Conservation (phyloP, 2,329 filamentous ascomycete genomes). For the Aspergillus tubingensis region DNA sequence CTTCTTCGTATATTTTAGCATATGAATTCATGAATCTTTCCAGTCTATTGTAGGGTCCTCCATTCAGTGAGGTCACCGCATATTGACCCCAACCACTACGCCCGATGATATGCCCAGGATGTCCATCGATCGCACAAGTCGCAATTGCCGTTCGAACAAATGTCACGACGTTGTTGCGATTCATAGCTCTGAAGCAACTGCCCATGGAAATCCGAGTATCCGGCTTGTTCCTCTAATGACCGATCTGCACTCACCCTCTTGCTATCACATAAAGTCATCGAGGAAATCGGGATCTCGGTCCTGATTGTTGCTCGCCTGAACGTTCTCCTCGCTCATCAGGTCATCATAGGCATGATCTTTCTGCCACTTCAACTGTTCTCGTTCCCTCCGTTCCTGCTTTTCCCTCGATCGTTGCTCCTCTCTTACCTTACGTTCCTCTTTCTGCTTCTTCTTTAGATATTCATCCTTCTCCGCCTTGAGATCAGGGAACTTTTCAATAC, state of each 20-base stretch:
- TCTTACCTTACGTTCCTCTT: slow-evolving; percentile 57
- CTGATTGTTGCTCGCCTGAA: slow-evolving; percentile 80
- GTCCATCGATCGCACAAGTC: background rate
- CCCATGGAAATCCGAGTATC: background rate
- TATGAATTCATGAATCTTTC: background rate
- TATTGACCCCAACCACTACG: background rate
- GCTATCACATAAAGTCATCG: slow-evolving; percentile 85
- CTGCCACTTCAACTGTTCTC: slow-evolving; percentile 87
- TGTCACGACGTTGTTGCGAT: background rate
- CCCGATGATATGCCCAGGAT: background rate
- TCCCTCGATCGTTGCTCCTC: slow-evolving; percentile 45
- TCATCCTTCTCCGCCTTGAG: slow-evolving; percentile 80
- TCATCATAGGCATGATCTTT: slow-evolving; percentile 99
- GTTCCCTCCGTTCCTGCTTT: slow-evolving; percentile 63
- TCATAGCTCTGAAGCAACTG: background rate
- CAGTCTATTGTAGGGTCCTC: background rate
- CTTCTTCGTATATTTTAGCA: background rate
- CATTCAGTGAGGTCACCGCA: background rate
- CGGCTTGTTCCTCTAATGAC: background rate
- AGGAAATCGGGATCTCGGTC: slow-evolving; percentile 71
- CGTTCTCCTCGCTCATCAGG: slow-evolving; percentile 78
- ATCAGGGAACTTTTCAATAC: slow-evolving; percentile 83
- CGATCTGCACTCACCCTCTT: background rate
- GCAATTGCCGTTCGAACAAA: background rate
- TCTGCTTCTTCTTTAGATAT: slow-evolving; percentile 68